Conservation (phyloP, 208 protist species). For the Strigomonas oncopelti region DNA sequence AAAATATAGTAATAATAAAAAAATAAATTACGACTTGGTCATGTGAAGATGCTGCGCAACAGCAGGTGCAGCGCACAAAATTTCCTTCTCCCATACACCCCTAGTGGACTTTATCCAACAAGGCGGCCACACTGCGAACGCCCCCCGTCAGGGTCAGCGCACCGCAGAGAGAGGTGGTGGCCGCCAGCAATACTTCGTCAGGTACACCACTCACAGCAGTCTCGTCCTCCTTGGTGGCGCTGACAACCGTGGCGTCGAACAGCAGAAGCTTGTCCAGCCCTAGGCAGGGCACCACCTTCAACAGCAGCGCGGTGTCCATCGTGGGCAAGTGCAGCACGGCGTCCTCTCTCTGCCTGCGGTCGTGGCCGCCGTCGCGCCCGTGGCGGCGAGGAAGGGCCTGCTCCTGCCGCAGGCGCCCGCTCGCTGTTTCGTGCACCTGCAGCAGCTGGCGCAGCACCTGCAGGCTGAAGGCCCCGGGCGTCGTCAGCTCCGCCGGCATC, state of each 20-base stretch:
- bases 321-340: slow-evolving; percentile 19
- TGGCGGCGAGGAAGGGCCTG: not conserved
- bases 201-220: slow-evolving; percentile 14
- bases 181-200: slow-evolving; percentile 56
- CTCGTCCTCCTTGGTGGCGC: not conserved
- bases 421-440: not conserved
- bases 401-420: not conserved
- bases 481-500: slow-evolving; percentile 70
- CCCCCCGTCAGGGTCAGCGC: slow-evolving; percentile 40
- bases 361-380: not conserved
- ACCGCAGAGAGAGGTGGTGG: slow-evolving; percentile 63
- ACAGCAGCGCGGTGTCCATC: slow-evolving; percentile 21
- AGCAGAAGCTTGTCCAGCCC: slow-evolving; percentile 40
- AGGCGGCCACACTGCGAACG: slow-evolving; percentile 18
- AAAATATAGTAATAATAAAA: too few relatives aligned
- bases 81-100: not conserved
- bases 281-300: slow-evolving; percentile 17
- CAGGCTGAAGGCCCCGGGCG: slow-evolving; percentile 44
- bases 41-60: slow-evolving; percentile 5
- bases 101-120: slow-evolving; percentile 27
- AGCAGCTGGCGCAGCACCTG: slow-evolving; percentile 5
- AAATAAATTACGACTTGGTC: not conserved
- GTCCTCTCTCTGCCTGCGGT: slow-evolving; percentile 4
- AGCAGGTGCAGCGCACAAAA: too few relatives aligned
- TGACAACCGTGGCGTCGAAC: slow-evolving; percentile 24